phyloP scores from a whole-genome alignment of 2,329 filamentous ascomycete species.

The Aspergillus proliferans region DNA sequence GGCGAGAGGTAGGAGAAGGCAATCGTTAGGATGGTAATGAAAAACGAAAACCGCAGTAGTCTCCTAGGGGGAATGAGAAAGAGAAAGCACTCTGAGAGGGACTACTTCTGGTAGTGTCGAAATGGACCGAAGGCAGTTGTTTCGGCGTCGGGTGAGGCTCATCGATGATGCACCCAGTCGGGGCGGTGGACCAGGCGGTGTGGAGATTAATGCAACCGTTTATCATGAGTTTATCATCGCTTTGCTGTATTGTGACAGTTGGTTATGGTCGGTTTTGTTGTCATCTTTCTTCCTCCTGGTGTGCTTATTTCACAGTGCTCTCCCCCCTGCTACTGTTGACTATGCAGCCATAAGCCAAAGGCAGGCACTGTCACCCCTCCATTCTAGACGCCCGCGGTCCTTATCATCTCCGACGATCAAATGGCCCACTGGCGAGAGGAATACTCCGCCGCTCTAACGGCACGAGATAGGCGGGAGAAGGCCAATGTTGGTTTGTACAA shows the following conservation, averaged over 20 bases:
- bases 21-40: neutral
- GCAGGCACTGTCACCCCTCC: neutral
- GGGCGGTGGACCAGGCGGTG: conserved; percentile 29
- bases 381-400: neutral
- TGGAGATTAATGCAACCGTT: conserved; percentile 5
- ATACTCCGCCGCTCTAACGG: conserved; percentile 68
- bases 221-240: neutral
- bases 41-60: neutral
- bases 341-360: neutral
- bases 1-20: neutral
- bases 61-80: neutral
- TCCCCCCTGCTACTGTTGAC: neutral
- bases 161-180: conserved; percentile 27
- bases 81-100: neutral
- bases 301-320: neutral
- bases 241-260: conserved; percentile 12
- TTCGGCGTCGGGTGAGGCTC: conserved; percentile 12
- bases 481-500: conserved; percentile 64
- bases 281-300: neutral
- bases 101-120: conserved; percentile 1
- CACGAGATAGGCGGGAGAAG: conserved; percentile 63
- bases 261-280: conserved; percentile 1
- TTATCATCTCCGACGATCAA: conserved; percentile 5
- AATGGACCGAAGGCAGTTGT: conserved; percentile 1
- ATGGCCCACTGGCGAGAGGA: conserved; percentile 74